phyloP scores from a whole-genome alignment of 106 monocot genomes.

The Phalaenopsis equestris region DNA sequence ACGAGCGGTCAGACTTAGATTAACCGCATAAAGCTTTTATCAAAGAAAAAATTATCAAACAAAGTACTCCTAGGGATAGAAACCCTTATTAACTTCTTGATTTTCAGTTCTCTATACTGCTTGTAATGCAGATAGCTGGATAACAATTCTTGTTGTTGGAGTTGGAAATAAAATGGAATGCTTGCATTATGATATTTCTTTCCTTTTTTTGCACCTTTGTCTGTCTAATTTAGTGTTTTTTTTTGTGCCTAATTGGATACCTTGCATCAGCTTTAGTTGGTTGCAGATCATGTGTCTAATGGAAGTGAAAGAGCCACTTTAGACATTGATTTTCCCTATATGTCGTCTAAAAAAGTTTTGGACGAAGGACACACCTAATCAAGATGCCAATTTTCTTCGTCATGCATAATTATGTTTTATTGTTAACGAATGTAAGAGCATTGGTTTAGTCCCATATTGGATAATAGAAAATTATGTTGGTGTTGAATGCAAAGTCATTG shows the following conservation, averaged over 20 bases:
- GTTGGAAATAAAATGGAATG: neutral
- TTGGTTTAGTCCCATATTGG: too few relatives aligned
- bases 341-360: too few relatives aligned
- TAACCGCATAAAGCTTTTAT: neutral
- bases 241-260: neutral
- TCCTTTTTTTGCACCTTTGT: neutral
- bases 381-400: too few relatives aligned
- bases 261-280: neutral
- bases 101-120: neutral
- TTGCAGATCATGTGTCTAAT: neutral
- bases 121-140: neutral
- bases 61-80: neutral
- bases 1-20: neutral
- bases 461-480: too few relatives aligned
- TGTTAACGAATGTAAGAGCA: too few relatives aligned
- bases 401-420: too few relatives aligned
- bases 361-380: too few relatives aligned
- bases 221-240: neutral
- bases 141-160: neutral
- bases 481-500: too few relatives aligned
- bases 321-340: too few relatives aligned
- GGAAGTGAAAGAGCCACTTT: too few relatives aligned
- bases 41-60: too few relatives aligned
- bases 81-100: neutral
- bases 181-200: neutral